Conservation (phyloP, 345 rosid genomes). For the Punica granatum region DNA sequence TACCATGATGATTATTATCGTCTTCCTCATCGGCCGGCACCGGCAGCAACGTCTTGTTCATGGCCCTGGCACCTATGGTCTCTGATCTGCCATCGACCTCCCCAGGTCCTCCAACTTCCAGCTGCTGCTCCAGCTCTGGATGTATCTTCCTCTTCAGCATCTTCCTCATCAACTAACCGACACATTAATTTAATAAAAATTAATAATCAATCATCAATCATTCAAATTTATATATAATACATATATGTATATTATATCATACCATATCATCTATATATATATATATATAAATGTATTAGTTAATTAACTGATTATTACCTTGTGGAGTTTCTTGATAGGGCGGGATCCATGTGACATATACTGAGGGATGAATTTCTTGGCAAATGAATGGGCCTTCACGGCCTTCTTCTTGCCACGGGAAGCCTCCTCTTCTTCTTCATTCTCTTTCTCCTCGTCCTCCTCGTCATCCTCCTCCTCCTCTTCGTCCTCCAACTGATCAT, state of each 20-base stretch:
- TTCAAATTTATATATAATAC: not conserved
- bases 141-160: conserved; percentile 88
- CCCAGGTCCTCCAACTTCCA: too few relatives aligned
- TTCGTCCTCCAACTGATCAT: too few relatives aligned
- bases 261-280: too few relatives aligned
- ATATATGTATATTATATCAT: too few relatives aligned
- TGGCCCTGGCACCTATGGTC: not conserved
- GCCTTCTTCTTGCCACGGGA: conserved; percentile 23
- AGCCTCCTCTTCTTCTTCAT: conserved; percentile 19
- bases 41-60: not conserved
- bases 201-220: not conserved
- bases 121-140: conserved; percentile 54
- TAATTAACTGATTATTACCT: conserved; percentile 29
- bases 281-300: too few relatives aligned
- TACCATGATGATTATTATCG: not conserved
- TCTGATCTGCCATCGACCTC: too few relatives aligned
- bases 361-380: conserved; percentile 61
- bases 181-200: too few relatives aligned
- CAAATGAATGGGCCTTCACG: conserved; percentile 28
- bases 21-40: not conserved
- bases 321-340: conserved; percentile 54
- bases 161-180: conserved; percentile 81
- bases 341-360: conserved; percentile 44
- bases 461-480: too few relatives aligned
- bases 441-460: too few relatives aligned